Percentiles rank a stretch among this genome's conserved stretches.
These are phyloP conservation scores for Medakamo hakoo DNA, from an alignment of 139 green algal genomes.

Conservation along the genomic window DNA sequence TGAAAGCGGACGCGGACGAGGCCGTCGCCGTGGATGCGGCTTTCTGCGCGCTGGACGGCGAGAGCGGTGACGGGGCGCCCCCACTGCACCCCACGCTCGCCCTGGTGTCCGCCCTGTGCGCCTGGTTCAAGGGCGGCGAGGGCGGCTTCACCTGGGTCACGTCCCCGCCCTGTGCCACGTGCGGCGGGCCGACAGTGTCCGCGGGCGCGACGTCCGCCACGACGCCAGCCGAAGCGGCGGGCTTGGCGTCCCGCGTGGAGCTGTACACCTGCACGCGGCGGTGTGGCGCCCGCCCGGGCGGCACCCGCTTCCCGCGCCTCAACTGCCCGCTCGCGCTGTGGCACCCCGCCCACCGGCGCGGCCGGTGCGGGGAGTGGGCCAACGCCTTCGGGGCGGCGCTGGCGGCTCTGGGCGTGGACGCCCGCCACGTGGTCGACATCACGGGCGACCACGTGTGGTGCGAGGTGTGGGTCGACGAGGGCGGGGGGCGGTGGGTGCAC, in stretches of 20 bases:
- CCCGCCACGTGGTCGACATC: constrained; percentile 47
- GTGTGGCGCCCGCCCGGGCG: constrained; percentile 8
- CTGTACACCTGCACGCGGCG: constrained; percentile 35
- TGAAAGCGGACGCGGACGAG: no score
- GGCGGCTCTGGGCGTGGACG: constrained; percentile 20
- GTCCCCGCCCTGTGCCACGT: constrained; percentile 22
- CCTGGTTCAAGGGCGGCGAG: constrained; percentile 64
- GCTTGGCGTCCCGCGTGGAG: constrained; percentile 34
- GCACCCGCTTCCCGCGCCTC: constrained; percentile 33
- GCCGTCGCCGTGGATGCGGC: no score
- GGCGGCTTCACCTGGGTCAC: constrained; percentile 55
- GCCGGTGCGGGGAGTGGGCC: constrained; percentile 57
- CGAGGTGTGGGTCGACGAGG: constrained; percentile 15
- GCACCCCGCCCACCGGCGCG: constrained; percentile 30
- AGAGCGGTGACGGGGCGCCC: no score
- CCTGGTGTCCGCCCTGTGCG: constrained; percentile 17
- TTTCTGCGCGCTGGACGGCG: no score
- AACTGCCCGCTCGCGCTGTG: constrained; percentile 48
- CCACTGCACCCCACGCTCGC: constrained; percentile 9
- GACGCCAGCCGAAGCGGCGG: constrained; percentile 22
- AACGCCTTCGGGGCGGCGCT: constrained; percentile 61
- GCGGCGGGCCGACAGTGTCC: constrained; percentile 15
- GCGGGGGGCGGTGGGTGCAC: constrained; percentile 40
- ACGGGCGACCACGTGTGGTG: constrained; percentile 62
- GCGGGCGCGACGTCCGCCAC: constrained; percentile 6